Evolutionary conservation across 2,329 filamentous ascomycete species (phyloP).

Genomic region (Incumbomyces delicatus): DNA sequence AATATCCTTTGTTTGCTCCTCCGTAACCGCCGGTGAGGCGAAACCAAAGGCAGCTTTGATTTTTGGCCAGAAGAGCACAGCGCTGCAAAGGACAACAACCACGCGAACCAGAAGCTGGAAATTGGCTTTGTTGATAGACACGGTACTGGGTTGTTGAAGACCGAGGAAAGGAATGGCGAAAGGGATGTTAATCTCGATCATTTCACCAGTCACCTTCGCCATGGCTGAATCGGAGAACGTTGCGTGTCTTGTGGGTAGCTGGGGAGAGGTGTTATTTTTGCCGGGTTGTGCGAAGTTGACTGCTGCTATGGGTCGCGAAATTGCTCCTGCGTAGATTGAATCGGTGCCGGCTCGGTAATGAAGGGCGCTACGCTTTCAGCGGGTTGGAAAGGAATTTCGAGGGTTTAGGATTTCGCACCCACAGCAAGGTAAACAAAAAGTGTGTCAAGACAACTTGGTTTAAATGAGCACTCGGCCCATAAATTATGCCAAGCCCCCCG

Average conservation of each 20-base stretch:
- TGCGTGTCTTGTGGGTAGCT: not conserved
- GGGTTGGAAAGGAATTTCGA: no score
- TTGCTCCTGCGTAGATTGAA: no score
- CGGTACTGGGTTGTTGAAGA: not conserved
- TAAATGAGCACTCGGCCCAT: no score
- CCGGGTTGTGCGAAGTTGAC: not conserved
- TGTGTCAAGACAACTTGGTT: no score
- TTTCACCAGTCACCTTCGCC: not conserved
- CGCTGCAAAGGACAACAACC: not conserved
- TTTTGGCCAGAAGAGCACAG: conserved; percentile 2
- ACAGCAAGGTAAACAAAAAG: no score
- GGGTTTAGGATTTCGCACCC: no score
- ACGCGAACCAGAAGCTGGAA: conserved; percentile 2
- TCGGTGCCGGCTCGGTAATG: no score
- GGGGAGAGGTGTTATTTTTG: not conserved
- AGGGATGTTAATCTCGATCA: not conserved
- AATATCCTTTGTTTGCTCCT: not conserved
- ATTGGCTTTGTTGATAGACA: conserved; percentile 2
- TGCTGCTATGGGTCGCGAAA: no score
- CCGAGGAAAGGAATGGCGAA: conserved; percentile 4
- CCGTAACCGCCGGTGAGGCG: not conserved
- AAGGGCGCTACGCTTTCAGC: no score
- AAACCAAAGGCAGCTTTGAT: conserved; percentile 1
- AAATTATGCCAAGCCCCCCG: no score
- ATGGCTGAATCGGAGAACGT: not conserved